Evolutionary conservation across 257 asterid species (phyloP).

Genomic region (Fraxinus americana): DNA sequence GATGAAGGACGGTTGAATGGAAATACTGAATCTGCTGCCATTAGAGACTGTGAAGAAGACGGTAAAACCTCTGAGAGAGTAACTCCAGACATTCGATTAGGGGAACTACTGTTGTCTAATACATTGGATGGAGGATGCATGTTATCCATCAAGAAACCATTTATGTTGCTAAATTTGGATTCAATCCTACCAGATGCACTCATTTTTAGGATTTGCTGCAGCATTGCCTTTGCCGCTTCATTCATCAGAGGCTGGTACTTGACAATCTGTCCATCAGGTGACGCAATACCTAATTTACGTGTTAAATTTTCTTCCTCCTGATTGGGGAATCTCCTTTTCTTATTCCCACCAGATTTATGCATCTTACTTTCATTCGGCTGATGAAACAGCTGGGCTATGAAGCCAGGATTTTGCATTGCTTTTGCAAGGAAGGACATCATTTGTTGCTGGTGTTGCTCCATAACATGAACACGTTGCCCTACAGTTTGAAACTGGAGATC

Average conservation of each 20-base stretch:
- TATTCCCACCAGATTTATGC: constrained; percentile 67
- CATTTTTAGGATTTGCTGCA: constrained; percentile 69
- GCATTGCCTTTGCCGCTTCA: constrained; percentile 86
- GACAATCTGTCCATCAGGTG: constrained; percentile 73
- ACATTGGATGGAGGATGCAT: constrained; percentile 40
- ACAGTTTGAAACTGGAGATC: constrained; percentile 78
- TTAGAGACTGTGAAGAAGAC: constrained; percentile 38
- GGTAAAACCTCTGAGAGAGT: constrained; percentile 71
- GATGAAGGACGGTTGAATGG: constrained; percentile 28
- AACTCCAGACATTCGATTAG: constrained; percentile 52
- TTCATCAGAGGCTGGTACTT: constrained; percentile 79
- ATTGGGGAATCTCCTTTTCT: constrained; percentile 65
- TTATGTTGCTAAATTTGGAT: not conserved
- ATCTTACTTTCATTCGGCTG: constrained; percentile 70
- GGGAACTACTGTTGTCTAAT: constrained; percentile 37
- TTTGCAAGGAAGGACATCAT: constrained; percentile 97
- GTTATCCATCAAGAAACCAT: constrained; percentile 21
- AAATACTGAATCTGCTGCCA: constrained; percentile 33
- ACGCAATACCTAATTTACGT: constrained; percentile 60
- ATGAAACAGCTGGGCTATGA: constrained; percentile 80
- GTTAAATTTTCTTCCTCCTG: not conserved
- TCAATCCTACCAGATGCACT: constrained; percentile 60
- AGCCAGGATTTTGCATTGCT: constrained; percentile 90
- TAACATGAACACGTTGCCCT: constrained; percentile 89
- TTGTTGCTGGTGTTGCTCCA: constrained; percentile 97